These are phyloP conservation scores for Yarrowia keelungensis DNA, from an alignment of 805 yeast genomes.

Conservation along the genomic window DNA sequence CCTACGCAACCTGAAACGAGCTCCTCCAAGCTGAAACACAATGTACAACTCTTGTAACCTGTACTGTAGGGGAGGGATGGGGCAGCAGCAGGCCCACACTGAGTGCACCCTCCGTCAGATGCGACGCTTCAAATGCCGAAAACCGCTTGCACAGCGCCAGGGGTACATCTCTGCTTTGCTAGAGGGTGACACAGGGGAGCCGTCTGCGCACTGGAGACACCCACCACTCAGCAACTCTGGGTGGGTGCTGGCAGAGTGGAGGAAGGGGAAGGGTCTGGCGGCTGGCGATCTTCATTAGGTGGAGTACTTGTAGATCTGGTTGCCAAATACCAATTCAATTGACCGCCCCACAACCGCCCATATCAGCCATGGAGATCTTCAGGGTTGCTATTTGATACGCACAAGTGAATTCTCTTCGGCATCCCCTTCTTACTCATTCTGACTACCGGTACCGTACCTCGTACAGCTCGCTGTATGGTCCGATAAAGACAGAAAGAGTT, in stretches of 20 bases:
- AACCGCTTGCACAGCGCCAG: constrained; percentile 15
- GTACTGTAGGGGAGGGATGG: constrained; percentile 27
- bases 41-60: constrained; percentile 26
- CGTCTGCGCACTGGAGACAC: not conserved
- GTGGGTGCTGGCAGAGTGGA: no score
- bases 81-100: not conserved
- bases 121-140: constrained; percentile 25
- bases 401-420: not conserved
- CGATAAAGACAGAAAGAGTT: not conserved
- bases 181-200: constrained; percentile 17
- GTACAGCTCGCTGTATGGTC: not conserved
- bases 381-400: constrained; percentile 18
- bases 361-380: not conserved
- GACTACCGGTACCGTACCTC: not conserved
- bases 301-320: not conserved
- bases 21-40: constrained; percentile 12
- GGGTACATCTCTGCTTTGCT: constrained; percentile 9
- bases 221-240: not conserved
- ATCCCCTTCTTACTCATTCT: constrained; percentile 1
- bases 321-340: no score
- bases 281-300: constrained; percentile 6
- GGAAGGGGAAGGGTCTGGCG: not conserved
- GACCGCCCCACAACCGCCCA: no score
- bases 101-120: not conserved
- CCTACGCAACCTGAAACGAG: constrained; percentile 34